phyloP scores from a whole-genome alignment of 2,329 filamentous ascomycete genomes.

The Atkinsonella hypoxylon region DNA sequence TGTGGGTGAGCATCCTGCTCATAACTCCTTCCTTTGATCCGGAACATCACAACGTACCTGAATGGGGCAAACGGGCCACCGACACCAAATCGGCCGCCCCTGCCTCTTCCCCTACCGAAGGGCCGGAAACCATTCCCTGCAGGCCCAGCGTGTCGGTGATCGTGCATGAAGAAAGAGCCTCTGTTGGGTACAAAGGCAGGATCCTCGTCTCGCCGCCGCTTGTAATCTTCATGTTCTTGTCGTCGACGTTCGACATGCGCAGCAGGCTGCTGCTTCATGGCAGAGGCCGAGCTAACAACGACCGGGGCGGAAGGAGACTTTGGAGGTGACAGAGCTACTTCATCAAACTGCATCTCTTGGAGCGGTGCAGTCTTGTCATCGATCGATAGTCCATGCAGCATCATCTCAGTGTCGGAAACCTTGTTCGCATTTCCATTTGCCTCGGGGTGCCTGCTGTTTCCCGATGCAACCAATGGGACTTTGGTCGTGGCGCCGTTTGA shows the following conservation, averaged over 20 bases:
- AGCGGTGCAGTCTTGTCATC: slow-evolving; percentile 28
- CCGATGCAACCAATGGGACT: slow-evolving; percentile 24
- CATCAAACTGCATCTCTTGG: slow-evolving; percentile 36
- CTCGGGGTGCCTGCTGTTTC: slow-evolving; percentile 24
- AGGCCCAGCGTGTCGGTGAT: slow-evolving; percentile 70
- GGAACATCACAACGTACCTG: slow-evolving; percentile 38
- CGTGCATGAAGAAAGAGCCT: slow-evolving; percentile 95
- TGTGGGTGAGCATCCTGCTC: background rate
- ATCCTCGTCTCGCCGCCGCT: slow-evolving; percentile 75
- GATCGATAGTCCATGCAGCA: slow-evolving; percentile 43
- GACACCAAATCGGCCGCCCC: slow-evolving; percentile 47
- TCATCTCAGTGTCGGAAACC: slow-evolving; percentile 43
- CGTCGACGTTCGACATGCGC: slow-evolving; percentile 58
- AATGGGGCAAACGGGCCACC: slow-evolving; percentile 47
- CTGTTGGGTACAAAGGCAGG: slow-evolving; percentile 90
- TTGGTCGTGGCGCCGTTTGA: slow-evolving; percentile 26
- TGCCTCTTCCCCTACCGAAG: slow-evolving; percentile 54
- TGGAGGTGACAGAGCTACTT: slow-evolving; percentile 25
- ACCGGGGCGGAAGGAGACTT: slow-evolving; percentile 36
- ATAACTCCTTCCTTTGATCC: background rate
- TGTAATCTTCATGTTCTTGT: slow-evolving; percentile 83
- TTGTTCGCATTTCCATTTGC: slow-evolving; percentile 21
- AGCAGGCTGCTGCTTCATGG: slow-evolving; percentile 36
- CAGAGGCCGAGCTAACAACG: slow-evolving; percentile 41
- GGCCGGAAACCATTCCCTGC: slow-evolving; percentile 67